Percentiles rank a stretch among this genome's conserved stretches.
Evolutionary conservation across 768 basidiomycete genomes (phyloP).

Genomic region (Hydnomerulius pinastri): DNA sequence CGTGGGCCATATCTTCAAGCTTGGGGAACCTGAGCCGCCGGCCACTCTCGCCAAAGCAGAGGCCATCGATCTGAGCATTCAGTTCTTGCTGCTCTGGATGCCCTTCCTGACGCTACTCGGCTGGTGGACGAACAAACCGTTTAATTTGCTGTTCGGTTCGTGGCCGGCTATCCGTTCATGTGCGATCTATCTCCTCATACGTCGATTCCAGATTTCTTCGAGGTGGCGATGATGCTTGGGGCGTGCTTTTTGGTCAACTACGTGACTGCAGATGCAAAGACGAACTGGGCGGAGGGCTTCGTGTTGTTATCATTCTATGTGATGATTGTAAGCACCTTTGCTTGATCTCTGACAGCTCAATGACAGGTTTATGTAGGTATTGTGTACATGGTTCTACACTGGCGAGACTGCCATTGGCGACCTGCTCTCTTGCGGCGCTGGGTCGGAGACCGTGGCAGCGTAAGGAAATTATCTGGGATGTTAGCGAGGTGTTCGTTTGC

Average conservation of each 20-base stretch:
- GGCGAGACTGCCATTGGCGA: slow-evolving; percentile 57
- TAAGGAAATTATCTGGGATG: too few species aligned
- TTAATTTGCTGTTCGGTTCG: slow-evolving; percentile 69
- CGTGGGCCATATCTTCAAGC: background rate
- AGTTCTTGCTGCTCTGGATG: slow-evolving; percentile 81
- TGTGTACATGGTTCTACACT: slow-evolving; percentile 68
- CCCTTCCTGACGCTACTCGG: slow-evolving; percentile 67
- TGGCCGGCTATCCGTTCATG: background rate
- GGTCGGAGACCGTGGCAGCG: slow-evolving; percentile 10
- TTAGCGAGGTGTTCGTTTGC: too few species aligned
- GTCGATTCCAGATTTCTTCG: slow-evolving; percentile 57
- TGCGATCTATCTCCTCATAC: background rate
- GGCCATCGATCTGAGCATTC: slow-evolving; percentile 77
- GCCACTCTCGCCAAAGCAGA: slow-evolving; percentile 63
- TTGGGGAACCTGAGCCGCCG: slow-evolving; percentile 42
- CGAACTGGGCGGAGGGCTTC: slow-evolving; percentile 76
- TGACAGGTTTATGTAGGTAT: slow-evolving; percentile 38
- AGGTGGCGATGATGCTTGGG: slow-evolving; percentile 63
- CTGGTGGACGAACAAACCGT: slow-evolving; percentile 65
- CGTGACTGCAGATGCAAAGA: slow-evolving; percentile 76
- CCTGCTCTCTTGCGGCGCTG: slow-evolving; percentile 38
- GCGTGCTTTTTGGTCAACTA: slow-evolving; percentile 79
- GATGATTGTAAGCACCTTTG: slow-evolving; percentile 52
- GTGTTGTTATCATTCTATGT: slow-evolving; percentile 67
- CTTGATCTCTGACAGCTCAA: background rate